Evolutionary conservation across 2,329 filamentous ascomycete genomes (phyloP), one percentile per base, ranked within the genome.

Genomic region (Tolypocladium sp.): DNA sequence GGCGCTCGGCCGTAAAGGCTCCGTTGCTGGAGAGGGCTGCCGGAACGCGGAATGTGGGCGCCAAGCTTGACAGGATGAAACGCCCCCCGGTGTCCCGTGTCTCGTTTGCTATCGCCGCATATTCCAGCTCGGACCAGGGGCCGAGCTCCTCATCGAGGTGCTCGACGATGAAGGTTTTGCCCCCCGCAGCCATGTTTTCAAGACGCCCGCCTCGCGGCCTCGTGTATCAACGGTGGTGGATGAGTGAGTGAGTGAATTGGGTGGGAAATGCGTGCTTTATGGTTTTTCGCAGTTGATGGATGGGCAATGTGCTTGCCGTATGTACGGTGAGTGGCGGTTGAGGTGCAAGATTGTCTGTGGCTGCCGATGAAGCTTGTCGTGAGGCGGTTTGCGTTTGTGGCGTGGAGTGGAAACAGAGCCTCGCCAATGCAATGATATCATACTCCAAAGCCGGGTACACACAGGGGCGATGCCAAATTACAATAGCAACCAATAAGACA

Each of bases 141-240:
- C 95, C 94, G 37, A 99, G 82, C 75, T 99, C 94, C 46, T 90
- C 88, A 77, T 99, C 94, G 64, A 99, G 86, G 75, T 99, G 93
- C 79, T 97, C 93, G 67, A 97, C 92, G 68, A 97, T 90, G 76
- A 94, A 97, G 51, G 86, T 92, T 75, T 92, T 90, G 64, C 73
- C 71, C 22, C 63, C 64, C 49, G 70, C 62, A 25, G 74, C 67
- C 76, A 80, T 80, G 57, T 22, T 60, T 52, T 55, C 60, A 55
- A 35, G 57, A 30, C 22, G 37, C 57, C 27, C 5, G 7, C 20
- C 25, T 58, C 30, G 49, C 30, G 17, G 22, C 42, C 9, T 27
- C 9, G 30, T 17, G 49, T 52, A 5, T 22, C 20, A 35, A 22
- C 9, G 30, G 10, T n/a, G 30, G 30, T 22, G 15, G 30, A 37